Conservation (phyloP, 352 stramenopile genomes). For the Phytophthora boehmeriae region DNA sequence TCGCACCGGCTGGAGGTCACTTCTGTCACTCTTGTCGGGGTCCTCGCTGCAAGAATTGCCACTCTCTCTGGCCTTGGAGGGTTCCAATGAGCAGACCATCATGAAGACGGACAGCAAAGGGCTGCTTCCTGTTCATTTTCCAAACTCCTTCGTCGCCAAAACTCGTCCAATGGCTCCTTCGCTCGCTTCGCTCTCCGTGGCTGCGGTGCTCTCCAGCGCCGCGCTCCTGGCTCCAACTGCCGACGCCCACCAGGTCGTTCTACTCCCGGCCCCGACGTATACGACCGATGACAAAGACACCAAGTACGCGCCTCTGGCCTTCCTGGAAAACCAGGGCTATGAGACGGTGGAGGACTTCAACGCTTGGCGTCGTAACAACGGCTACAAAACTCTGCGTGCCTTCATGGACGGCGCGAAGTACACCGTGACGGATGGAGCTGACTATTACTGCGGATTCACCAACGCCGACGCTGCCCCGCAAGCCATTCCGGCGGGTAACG, state of each 20-base stretch:
- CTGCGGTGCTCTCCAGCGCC: slow-evolving; percentile 28
- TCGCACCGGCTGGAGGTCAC: slow-evolving; percentile 19
- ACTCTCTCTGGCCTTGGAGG: slow-evolving; percentile 11
- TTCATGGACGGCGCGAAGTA: slow-evolving; percentile 53
- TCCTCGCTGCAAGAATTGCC: not conserved
- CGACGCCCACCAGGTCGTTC: slow-evolving; percentile 47
- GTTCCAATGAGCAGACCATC: slow-evolving; percentile 10
- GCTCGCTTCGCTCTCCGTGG: slow-evolving; percentile 30
- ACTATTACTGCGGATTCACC: slow-evolving; percentile 50
- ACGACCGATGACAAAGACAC: slow-evolving; percentile 38
- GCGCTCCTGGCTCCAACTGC: slow-evolving; percentile 28
- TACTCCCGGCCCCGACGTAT: slow-evolving; percentile 47
- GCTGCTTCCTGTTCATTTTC: slow-evolving; percentile 11
- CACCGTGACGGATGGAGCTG: slow-evolving; percentile 33
- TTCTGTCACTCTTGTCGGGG: not conserved
- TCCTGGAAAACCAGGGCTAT: slow-evolving; percentile 56
- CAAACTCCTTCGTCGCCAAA: slow-evolving; percentile 9
- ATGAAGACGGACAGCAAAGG: slow-evolving; percentile 13
- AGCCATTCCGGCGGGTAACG: slow-evolving; percentile 34
- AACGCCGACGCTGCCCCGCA: slow-evolving; percentile 26
- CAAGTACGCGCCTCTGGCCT: slow-evolving; percentile 52
- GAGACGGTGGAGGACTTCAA: slow-evolving; percentile 52
- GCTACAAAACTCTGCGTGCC: slow-evolving; percentile 49
- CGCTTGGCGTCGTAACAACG: slow-evolving; percentile 42
- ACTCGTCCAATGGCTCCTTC: slow-evolving; percentile 26